Evolutionary conservation across 1,139 yeast species (phyloP), one percentile per base, ranked within the genome.

Genomic region (Hyphopichia khmerensis): DNA sequence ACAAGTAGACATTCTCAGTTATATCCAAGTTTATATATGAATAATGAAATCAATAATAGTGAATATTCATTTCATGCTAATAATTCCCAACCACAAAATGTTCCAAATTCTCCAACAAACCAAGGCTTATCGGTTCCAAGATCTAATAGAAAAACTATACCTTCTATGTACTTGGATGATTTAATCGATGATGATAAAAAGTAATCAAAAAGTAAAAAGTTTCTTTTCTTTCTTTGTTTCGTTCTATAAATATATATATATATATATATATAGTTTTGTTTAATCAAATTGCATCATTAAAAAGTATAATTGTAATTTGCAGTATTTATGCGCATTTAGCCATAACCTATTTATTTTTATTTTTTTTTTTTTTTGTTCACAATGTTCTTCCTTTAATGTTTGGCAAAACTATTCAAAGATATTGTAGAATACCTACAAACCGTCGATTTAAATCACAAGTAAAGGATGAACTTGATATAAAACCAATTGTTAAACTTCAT

Each of bases 121-220:
- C 52, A 52, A 36, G 48, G 47, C 33, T 31, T 45, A 5, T 36
- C 36, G 26, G 36, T 48, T 6, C 45, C 47, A 9, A 46, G 46
- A 35, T 38, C 44, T 2, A 53, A 49, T 35, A 64, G 75, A 49
- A 67, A 60, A 49, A 61, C 78, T 7, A 69, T 77, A 39, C 85
- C 86, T 30, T 75, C 82, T 48, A 73, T 75, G 74, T 79, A 75
- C 52, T 69, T 80, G 54, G 84, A 80, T 40, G 77, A 76, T 49
- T 71, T 80, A 67, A 72, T 80, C 47, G 81, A 75, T 46, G 58
- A 59, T 38, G 58, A 55, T 36, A 48, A 42, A 29, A 5, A 21
- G 5, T 21, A 21, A 21, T 21, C 8, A 6, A 6, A 5, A 6
- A 26, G 13, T 9, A 26, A 7, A 11, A 3, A 26, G 9, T 26